Base-by-base conservation (phyloP, 139 green algal genomes). In the Deuterostichococcus epilithicus region DNA sequence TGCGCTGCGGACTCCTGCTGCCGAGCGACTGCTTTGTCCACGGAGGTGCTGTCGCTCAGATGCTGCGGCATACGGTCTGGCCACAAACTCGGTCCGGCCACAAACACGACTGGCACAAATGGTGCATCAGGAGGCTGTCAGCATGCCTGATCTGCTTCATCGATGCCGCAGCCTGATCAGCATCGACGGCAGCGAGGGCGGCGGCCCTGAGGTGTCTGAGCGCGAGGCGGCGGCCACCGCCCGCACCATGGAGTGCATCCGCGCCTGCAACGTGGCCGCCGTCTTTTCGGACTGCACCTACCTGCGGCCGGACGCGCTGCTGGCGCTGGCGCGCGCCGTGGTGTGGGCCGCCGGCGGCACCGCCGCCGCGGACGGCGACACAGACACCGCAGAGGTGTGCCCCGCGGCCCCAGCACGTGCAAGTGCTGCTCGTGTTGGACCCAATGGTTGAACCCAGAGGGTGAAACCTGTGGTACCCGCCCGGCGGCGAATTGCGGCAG, bases 271-370 rank as follows among this genome's bases (percentile, higher is more conserved):
- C 28, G 88, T 98, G n/a, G 89, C 94, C 28, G 90, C 97, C 35
- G 73, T 97, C 2, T 95, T 98, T 77, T 84, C 84, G 8, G 93
- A 97, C 78, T 90, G 81, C 78, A 94, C 94, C 81, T 97, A 97
- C 84, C 82, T 98, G 70, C 79, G 90, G 35, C 44, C 83, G 45
- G 92, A 96, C 71, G 89, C 84, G 0, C 75, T 98, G 80, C 72
- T 87, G 34, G 85, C 96, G 74, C 89, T 98, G 6, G 88, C 93
- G 15, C 81, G 86, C 33, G 92, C 94, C n/a, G 86, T 96, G 30
- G 88, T 95, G 78, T 90, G 75, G 80, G 85, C 85, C 2, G 79
- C 81, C 18, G 92, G 86, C 34, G 81, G 85, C 28, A 78, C 83
- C 37, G 66, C 66, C 35, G n/a, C 68, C 0, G 70, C 73, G 4